A percentile compares a stretch with the other conserved stretches of the same genome.
Conservation (phyloP, 768 basidiomycete species). For the Suillus plorans region DNA sequence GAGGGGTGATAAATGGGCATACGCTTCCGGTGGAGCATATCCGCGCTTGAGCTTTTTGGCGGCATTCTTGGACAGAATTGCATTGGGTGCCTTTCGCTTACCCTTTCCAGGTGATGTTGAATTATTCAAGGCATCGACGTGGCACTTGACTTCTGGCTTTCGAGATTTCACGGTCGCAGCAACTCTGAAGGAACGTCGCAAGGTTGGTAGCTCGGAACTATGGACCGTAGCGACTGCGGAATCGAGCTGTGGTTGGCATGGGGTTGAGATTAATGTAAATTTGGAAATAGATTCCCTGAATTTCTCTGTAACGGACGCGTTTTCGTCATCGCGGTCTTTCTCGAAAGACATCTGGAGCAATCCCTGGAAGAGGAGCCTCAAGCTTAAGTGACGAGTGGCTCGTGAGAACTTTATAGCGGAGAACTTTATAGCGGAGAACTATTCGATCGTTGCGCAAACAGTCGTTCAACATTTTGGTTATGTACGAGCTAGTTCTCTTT, state of each 20-base stretch:
- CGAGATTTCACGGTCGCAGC: background rate
- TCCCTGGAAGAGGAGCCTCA: background rate
- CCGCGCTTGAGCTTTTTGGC: slow-evolving; percentile 38
- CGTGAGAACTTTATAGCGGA: background rate
- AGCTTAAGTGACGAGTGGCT: background rate
- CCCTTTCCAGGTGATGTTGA: background rate
- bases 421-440: too few relatives aligned
- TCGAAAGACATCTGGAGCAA: background rate
- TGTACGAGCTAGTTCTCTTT: background rate
- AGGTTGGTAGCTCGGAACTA: background rate
- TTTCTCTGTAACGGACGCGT: background rate
- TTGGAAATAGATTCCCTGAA: background rate
- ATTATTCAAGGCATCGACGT: background rate
- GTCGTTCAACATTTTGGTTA: background rate
- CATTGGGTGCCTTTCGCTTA: background rate
- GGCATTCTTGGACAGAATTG: background rate
- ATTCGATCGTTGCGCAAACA: background rate
- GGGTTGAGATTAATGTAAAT: background rate
- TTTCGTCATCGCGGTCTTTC: background rate
- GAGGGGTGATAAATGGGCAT: slow-evolving; percentile 49
- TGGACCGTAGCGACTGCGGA: background rate
- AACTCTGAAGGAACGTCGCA: background rate
- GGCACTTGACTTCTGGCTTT: background rate
- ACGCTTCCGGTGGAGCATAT: slow-evolving; percentile 51
- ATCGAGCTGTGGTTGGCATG: background rate